Base-by-base conservation (phyloP, 257 asterid genomes). In the Solanum ossicruentum region DNA sequence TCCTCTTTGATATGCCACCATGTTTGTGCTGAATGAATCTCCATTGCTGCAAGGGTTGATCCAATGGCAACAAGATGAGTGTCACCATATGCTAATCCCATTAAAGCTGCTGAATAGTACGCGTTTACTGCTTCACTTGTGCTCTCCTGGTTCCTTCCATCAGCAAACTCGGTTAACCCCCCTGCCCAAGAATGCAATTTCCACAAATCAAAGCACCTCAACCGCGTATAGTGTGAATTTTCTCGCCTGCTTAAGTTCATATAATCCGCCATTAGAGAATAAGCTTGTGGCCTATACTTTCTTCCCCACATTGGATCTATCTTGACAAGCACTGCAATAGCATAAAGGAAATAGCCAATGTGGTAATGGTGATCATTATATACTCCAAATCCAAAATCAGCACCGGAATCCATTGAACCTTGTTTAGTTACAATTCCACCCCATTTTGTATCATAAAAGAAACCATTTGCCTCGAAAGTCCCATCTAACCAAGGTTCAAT, bases 181-280 rank as follows among this genome's bases (percentile, higher is more conserved):
- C 96, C 96, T 18, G 98, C 97, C 98, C 97, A 93, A 75, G 98
- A 94, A 88, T 94, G 98, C 84, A 94, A 84, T 71, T 91, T 93
- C 95, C 95, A 94, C 61, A 88, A 39, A 82, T 94, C 98, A 21
- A 92, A 94, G 66, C 94, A 91, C 85, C 98, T 91, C 89, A 93
- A 45, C 17, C 94, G 92, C 20, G 98, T 81, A 73, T 93, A 94
- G 18, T 82, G 85, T 12, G 94, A 90, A 86, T 86, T 81, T 41
- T 81, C 87, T 12, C 80, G 82, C 61, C 80, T 89, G 87, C 91
- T 91, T 54, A 90, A 85, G 91, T 91, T 94, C 98, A 94, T 92
- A 54, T 49, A 92, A 86, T 94, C 97, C 8, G 96, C 97, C 94
- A 94, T 86, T n/a, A 94, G 87, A 1, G 98, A 86, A 86, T 94